Evolutionary conservation across 495 filamentous ascomycete genomes (phyloP).

Genomic region (Penicillium goetzii): DNA sequence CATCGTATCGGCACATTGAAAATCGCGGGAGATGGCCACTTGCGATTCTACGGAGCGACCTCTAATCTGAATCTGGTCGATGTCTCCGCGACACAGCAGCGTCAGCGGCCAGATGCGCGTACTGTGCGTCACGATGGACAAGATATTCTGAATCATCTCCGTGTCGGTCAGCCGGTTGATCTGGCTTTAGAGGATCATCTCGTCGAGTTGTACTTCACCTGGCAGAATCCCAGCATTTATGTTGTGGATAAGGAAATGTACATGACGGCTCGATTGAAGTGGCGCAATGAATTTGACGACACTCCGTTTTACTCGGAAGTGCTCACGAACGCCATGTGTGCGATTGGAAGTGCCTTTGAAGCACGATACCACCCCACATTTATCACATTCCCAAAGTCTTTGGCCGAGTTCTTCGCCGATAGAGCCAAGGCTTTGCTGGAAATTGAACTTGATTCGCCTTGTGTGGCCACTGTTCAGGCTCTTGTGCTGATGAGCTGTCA

Average conservation of each 20-base stretch:
- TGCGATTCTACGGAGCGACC: constrained; percentile 53
- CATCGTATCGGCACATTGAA: constrained; percentile 53
- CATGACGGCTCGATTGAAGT: constrained; percentile 43
- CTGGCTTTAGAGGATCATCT: constrained; percentile 51
- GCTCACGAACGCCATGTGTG: constrained; percentile 56
- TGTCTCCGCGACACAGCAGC: constrained; percentile 49
- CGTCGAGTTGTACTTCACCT: constrained; percentile 54
- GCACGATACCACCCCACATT: constrained; percentile 51
- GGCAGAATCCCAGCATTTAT: constrained; percentile 55
- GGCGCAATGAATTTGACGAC: constrained; percentile 48
- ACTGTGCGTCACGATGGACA: constrained; percentile 52
- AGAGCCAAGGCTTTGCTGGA: constrained; percentile 54
- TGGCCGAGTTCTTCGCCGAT: constrained; percentile 54
- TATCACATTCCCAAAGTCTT: constrained; percentile 51
- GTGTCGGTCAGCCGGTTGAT: constrained; percentile 48
- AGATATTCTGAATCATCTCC: constrained; percentile 48
- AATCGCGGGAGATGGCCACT: constrained; percentile 53
- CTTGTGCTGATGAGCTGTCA: constrained; percentile 53
- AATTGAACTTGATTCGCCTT: constrained; percentile 54
- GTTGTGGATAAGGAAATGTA: constrained; percentile 56
- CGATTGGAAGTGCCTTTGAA: constrained; percentile 53
- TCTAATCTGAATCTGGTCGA: constrained; percentile 54
- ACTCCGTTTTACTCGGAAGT: constrained; percentile 55
- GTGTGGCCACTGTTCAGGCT: constrained; percentile 55
- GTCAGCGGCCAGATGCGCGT: constrained; percentile 55